A percentile compares a stretch with the other conserved stretches of the same genome.
These are phyloP conservation scores for Paramecium tetraurelia DNA, from an alignment of 73 alveolate species.

Conservation along the genomic window DNA sequence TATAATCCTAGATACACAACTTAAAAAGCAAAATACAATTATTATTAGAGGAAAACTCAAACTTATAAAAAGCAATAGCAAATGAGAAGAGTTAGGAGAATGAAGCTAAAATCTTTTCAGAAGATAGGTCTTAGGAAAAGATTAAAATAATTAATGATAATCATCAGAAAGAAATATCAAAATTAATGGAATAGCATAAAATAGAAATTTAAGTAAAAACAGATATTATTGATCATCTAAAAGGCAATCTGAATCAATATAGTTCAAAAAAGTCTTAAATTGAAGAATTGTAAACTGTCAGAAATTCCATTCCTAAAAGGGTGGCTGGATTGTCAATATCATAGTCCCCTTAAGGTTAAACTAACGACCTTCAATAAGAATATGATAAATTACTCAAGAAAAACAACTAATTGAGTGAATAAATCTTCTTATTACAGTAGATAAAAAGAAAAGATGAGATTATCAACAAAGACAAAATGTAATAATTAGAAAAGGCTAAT, in stretches of 20 bases:
- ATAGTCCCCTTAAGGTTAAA: neutral
- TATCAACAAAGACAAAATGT: neutral
- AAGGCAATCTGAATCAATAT: neutral
- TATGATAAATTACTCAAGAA: neutral
- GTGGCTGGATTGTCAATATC: neutral
- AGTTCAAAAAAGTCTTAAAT: neutral
- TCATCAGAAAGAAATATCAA: neutral
- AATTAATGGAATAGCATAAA: neutral
- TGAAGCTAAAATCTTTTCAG: neutral
- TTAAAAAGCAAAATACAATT: neutral
- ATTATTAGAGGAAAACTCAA: neutral
- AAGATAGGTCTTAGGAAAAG: neutral
- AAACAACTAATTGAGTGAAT: neutral
- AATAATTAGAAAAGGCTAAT: neutral
- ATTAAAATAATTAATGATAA: neutral
- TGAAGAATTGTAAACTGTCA: neutral
- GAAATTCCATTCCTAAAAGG: neutral
- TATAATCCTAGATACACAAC: neutral
- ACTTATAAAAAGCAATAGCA: neutral
- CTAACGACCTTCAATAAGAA: neutral
- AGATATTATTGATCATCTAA: neutral
- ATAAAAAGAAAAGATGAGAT: neutral
- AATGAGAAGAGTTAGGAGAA: neutral
- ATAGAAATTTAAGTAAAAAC: neutral
- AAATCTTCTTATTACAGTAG: neutral